phyloP scores from a whole-genome alignment of 2,329 filamentous ascomycete species.

The Diplodia sapinea region DNA sequence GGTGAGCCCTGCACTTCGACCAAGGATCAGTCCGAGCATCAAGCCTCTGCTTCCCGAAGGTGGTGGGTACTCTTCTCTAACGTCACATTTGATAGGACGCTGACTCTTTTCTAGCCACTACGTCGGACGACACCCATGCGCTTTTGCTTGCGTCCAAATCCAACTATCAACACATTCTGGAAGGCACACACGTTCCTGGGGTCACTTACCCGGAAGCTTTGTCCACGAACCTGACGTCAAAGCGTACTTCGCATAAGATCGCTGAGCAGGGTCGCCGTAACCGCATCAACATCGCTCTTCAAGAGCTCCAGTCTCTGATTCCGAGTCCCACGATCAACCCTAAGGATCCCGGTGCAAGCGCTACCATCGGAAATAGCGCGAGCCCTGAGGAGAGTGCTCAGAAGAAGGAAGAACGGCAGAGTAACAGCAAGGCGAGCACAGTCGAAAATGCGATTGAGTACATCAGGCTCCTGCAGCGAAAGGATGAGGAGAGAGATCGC shows the following conservation, averaged over 20 bases:
- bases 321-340: slow-evolving; percentile 58
- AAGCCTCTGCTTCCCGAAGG: slow-evolving; percentile 83
- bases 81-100: not conserved
- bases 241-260: slow-evolving; percentile 96
- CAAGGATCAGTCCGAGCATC: slow-evolving; percentile 91
- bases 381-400: slow-evolving; percentile 35
- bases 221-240: slow-evolving; percentile 92
- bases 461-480: slow-evolving; percentile 81
- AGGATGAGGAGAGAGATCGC: slow-evolving; percentile 69
- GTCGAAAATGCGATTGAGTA: slow-evolving; percentile 98
- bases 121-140: slow-evolving; percentile 66
- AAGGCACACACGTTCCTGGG: slow-evolving; percentile 88
- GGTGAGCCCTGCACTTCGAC: slow-evolving; percentile 84
- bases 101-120: slow-evolving; percentile 10
- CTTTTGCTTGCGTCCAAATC: slow-evolving; percentile 89
- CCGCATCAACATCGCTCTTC: slow-evolving; percentile 90
- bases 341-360: slow-evolving; percentile 44
- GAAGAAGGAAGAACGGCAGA: slow-evolving; percentile 54
- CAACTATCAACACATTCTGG: slow-evolving; percentile 96
- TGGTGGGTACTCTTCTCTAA: slow-evolving; percentile 52
- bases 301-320: slow-evolving; percentile 87
- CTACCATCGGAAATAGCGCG: slow-evolving; percentile 41
- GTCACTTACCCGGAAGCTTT: slow-evolving; percentile 89
- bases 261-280: slow-evolving; percentile 95
- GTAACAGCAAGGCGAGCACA: slow-evolving; percentile 92